Base-by-base conservation (phyloP, 2,329 filamentous ascomycete species). In the Penicillium glabrum region DNA sequence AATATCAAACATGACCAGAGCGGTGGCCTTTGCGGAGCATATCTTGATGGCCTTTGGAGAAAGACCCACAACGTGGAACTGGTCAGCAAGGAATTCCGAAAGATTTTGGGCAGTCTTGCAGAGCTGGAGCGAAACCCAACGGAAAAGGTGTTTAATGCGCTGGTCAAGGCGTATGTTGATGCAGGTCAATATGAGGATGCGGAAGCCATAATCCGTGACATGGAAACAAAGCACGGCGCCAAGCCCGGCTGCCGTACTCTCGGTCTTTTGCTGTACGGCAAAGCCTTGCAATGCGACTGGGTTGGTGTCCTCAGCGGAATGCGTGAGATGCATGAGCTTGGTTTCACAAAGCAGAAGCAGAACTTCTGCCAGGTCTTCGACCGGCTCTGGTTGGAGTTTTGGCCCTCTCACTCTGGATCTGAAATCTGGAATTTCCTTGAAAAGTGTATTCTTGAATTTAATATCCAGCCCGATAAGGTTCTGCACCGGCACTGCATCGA, bases 301-400 rank as follows among this genome's bases (percentile, higher is more conserved):
- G 62, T 69, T 26, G 71, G 66, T 13, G 77, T 78, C 10, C 67
- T 75, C 46, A 59, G 57, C n/a, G 72, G 69, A n/a, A 57, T 79
- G 47, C 57, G 70, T 43, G 69, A 72, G 45, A 74, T 79, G 66
- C 71, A 76, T 46, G 60, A 67, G 9, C 66, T 70, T 8, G 68
- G 68, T 5, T 56, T 74, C 31, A 72, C 73, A 13, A 60, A 57
- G 6, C 61, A 64, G 16, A 62, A 66, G 52, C 59, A 52, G 7
- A 65, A 70, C 46, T 77, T 77, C 44, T 49, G 62, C 2, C 64
- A 64, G 5, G 63, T 69, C 23, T 77, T 77, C 47, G 73, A 77
- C 53, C 72, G 73, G 24, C 68, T 77, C 44, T 76, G 77, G 44
- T 60, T 77, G 35, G 75, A 77, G 59, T 77, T 71, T 49, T 77